Conservation (phyloP, 2,329 filamentous ascomycete species). For the Calonectria naviculata region DNA sequence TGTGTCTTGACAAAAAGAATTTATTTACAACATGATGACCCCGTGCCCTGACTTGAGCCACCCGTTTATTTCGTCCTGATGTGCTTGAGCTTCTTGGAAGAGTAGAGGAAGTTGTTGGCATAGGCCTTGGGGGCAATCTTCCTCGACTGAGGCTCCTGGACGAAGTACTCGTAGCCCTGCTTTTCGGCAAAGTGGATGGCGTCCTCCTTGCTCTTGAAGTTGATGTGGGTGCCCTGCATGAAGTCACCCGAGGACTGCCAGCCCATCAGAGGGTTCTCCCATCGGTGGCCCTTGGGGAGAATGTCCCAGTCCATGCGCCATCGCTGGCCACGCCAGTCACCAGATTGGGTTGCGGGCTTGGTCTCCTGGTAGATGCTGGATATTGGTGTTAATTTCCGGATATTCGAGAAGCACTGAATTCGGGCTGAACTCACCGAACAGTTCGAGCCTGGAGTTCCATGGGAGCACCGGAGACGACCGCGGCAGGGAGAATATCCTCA, state of each 20-base stretch:
- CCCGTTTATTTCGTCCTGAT: constrained; percentile 78
- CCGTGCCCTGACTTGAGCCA: constrained; percentile 5
- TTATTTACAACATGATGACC: constrained; percentile 42
- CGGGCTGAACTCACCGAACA: constrained; percentile 83
- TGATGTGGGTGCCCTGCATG: constrained; percentile 93
- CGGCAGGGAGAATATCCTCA: constrained; percentile 83
- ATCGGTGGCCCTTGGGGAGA: constrained; percentile 89
- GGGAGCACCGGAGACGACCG: constrained; percentile 90
- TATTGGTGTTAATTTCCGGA: constrained; percentile 18
- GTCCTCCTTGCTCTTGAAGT: constrained; percentile 94
- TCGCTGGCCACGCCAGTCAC: constrained; percentile 82
- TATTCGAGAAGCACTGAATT: background rate
- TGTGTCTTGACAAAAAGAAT: constrained; percentile 32
- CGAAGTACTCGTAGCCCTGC: constrained; percentile 99
- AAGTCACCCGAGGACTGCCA: constrained; percentile 97
- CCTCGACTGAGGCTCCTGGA: constrained; percentile 94
- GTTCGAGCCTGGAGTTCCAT: constrained; percentile 93
- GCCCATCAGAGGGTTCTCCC: constrained; percentile 98
- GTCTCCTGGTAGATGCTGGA: constrained; percentile 88
- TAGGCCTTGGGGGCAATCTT: constrained; percentile 91
- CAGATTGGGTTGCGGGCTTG: constrained; percentile 97
- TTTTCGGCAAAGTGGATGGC: constrained; percentile 97
- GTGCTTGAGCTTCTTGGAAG: constrained; percentile 86
- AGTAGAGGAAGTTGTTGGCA: constrained; percentile 95
- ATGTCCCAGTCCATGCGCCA: constrained; percentile 99